A percentile compares a stretch with the other conserved stretches of the same genome.
Conservation (phyloP, 768 basidiomycete species). For the Paxillus rubicundulus region DNA sequence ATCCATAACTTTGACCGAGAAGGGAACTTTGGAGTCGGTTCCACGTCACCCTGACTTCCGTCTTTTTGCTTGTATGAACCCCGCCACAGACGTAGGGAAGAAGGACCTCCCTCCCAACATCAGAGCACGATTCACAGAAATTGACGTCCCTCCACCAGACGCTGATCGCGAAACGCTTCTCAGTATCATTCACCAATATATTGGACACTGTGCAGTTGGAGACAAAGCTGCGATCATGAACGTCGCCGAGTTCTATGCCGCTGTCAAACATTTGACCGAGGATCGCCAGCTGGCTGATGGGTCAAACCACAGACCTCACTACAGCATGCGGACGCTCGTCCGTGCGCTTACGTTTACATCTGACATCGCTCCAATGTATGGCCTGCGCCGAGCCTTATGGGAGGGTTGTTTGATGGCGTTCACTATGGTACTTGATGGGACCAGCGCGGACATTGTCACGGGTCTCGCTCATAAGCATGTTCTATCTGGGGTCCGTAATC, state of each 20-base stretch:
- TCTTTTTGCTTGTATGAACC: constrained; percentile 99
- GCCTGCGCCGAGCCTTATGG: constrained; percentile 85
- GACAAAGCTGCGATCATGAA: constrained; percentile 89
- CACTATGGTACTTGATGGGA: constrained; percentile 85
- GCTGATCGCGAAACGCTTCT: constrained; percentile 86
- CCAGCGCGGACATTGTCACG: constrained; percentile 65
- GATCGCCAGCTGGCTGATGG: constrained; percentile 86
- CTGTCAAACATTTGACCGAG: constrained; percentile 74
- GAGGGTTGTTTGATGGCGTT: constrained; percentile 98
- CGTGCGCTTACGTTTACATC: constrained; percentile 89
- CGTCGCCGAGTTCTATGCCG: constrained; percentile 85
- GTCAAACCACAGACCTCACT: constrained; percentile 89
- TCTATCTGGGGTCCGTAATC: constrained; percentile 75
- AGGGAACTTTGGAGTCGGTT: constrained; percentile 86
- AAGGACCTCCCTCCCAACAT: constrained; percentile 93
- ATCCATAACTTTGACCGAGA: constrained; percentile 90
- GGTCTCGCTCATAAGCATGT: constrained; percentile 74
- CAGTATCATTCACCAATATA: constrained; percentile 84
- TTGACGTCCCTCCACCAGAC: constrained; percentile 94
- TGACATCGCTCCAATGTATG: constrained; percentile 72
- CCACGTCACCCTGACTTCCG: constrained; percentile 94
- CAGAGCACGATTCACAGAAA: constrained; percentile 89
- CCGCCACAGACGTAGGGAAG: constrained; percentile 97
- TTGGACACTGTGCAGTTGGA: constrained; percentile 76
- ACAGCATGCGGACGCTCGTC: constrained; percentile 93